Evolutionary conservation across 2,329 filamentous ascomycete species (phyloP).

Genomic region (Trichophyton verrucosum): DNA sequence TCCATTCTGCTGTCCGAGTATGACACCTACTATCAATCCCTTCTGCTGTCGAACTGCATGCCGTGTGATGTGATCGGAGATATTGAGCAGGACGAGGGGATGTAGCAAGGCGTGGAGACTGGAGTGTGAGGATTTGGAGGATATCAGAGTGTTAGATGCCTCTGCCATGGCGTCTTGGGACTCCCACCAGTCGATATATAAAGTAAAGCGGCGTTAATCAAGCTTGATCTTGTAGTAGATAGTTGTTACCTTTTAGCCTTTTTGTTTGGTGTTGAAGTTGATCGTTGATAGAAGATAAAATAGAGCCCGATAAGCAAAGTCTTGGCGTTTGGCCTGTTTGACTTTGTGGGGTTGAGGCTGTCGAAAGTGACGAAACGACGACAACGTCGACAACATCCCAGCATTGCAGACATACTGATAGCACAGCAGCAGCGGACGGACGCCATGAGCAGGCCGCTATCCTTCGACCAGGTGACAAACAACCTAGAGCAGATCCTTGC

Average conservation of each 20-base stretch:
- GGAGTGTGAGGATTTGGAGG: constrained; percentile 57
- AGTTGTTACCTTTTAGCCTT: not conserved
- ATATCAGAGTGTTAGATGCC: constrained; percentile 47
- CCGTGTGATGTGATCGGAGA: constrained; percentile 91
- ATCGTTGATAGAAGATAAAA: not conserved
- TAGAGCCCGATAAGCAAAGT: not conserved
- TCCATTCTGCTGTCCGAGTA: constrained; percentile 87
- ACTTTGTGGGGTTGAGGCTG: constrained; percentile 9
- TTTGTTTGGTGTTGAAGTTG: not conserved
- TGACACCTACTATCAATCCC: constrained; percentile 68
- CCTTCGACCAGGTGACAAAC: constrained; percentile 24
- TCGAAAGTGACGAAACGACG: too few species aligned
- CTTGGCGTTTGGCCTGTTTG: constrained; percentile 12
- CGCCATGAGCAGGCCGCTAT: constrained; percentile 25
- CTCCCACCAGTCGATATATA: not conserved
- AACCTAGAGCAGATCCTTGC: constrained; percentile 36
- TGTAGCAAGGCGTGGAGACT: constrained; percentile 73
- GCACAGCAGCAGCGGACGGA: not conserved
- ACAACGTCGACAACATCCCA: too few species aligned
- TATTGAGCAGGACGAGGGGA: constrained; percentile 85
- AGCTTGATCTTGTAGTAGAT: not conserved
- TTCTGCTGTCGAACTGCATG: constrained; percentile 65
- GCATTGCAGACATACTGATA: too few species aligned
- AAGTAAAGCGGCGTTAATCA: not conserved
- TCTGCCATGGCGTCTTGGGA: constrained; percentile 36